Evolutionary conservation across 2,329 filamentous ascomycete genomes (phyloP).

Genomic region (Clonostachys rosea): DNA sequence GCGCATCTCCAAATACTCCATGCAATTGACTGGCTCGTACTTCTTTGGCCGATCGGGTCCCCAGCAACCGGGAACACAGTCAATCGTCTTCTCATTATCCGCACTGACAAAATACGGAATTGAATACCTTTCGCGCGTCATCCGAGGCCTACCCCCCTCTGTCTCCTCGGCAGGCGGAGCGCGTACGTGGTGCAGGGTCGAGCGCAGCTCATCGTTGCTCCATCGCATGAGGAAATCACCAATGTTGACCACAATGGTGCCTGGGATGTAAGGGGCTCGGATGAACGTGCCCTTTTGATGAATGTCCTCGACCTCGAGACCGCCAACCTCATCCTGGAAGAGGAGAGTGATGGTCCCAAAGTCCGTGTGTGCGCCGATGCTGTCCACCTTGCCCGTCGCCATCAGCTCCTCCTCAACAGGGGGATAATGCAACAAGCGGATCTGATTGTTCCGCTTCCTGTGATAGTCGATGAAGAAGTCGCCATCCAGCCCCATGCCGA

Average conservation of each 20-base stretch:
- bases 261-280: constrained; percentile 2
- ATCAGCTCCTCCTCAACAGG: background rate
- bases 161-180: constrained; percentile 13
- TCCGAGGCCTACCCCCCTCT: constrained; percentile 4
- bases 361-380: constrained; percentile 16
- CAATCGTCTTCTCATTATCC: background rate
- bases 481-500: background rate
- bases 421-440: background rate
- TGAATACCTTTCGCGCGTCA: constrained; percentile 11
- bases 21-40: background rate
- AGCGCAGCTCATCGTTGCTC: constrained; percentile 25
- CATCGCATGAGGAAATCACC: constrained; percentile 30
- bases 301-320: constrained; percentile 19
- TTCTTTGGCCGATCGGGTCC: background rate
- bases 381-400: background rate
- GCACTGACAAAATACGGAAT: constrained; percentile 15
- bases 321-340: constrained; percentile 13
- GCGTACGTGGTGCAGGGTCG: constrained; percentile 22
- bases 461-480: background rate
- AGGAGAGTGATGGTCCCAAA: constrained; percentile 24
- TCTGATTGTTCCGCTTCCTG: background rate
- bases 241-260: constrained; percentile 31
- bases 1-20: background rate
- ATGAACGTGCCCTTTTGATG: constrained; percentile 12
- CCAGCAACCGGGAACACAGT: background rate